Evolutionary conservation across 768 basidiomycete genomes (phyloP), one percentile per base, ranked within the genome.

Genomic region (Lactifluus pinguis): DNA sequence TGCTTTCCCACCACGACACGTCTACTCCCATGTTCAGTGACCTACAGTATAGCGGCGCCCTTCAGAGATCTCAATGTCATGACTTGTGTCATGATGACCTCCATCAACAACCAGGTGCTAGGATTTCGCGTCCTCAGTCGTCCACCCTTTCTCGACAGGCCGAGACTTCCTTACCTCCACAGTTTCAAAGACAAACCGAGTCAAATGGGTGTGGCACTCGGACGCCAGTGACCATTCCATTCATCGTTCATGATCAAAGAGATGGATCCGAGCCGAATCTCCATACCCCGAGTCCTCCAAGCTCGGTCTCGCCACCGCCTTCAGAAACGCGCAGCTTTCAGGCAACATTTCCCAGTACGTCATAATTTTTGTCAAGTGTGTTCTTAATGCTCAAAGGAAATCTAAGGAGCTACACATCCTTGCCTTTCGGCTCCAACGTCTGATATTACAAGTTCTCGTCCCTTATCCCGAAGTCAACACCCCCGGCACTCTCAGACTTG

Each of bases 81-180:
- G 14, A 30, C 15, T 7, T 25, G 25, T 25, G 25, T 25, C 21
- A 13, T 21, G 25, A 25, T 25, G 25, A 25, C 25, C 2, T 39
- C 19, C 60, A 39, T 10, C 49, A 13, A 38, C 54, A 49, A 49
- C 54, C 54, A 51, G 49, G 60, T 56, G 32, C 60, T 44, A 55
- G 51, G 9, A 47, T 42, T 21, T 25, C 17, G 19, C 41, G 10
- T 34, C 32, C 19, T 4, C 6, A 19, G 11, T 32, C 32, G 13
- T 25, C 47, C 21, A 19, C 41, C 6, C 34, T 50, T 17, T 48
- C 39, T 49, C 15, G 41, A 41, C 53, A 34, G 21, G 30, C 53
- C 17, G 41, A 19, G 34, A 17, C 21, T 49, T 55, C 53, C 53
- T 44, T 50, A 17, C 29, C 34, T 17, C 50, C 45, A n/a, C 55